Evolutionary conservation across 2,329 filamentous ascomycete species (phyloP).

Genomic region (Monosporascus sp.): DNA sequence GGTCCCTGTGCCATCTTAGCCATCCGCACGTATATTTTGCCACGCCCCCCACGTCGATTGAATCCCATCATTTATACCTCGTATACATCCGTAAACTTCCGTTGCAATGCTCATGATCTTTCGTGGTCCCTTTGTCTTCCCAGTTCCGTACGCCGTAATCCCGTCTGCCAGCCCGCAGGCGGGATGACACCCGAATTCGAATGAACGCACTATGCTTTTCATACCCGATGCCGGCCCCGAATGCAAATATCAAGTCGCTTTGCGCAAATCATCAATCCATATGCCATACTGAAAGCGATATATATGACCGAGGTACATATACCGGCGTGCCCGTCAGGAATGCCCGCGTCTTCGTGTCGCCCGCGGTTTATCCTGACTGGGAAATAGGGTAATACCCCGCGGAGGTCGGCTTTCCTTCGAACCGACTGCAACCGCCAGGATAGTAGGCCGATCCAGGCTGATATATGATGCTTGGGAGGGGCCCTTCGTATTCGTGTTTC

Average conservation of each 20-base stretch:
- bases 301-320: slow-evolving; percentile 6
- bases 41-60: background rate
- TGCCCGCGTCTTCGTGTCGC: slow-evolving; percentile 14
- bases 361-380: slow-evolving; percentile 35
- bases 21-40: background rate
- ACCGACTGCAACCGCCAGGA: slow-evolving; percentile 40
- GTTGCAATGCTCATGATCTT: slow-evolving; percentile 14
- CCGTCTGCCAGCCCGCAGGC: slow-evolving; percentile 9
- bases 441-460: slow-evolving; percentile 36
- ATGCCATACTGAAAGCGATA: slow-evolving; percentile 8
- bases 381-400: slow-evolving; percentile 48
- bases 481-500: slow-evolving; percentile 44
- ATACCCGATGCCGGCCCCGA: slow-evolving; percentile 14
- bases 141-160: slow-evolving; percentile 20
- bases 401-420: slow-evolving; percentile 48
- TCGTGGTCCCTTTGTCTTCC: slow-evolving; percentile 11
- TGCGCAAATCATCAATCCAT: slow-evolving; percentile 8
- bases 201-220: slow-evolving; percentile 21
- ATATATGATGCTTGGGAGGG: slow-evolving; percentile 44
- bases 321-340: background rate
- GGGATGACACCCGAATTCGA: slow-evolving; percentile 14
- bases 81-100: slow-evolving; percentile 2
- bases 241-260: slow-evolving; percentile 15
- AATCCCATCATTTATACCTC: background rate
- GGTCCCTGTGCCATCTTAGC: background rate